These are phyloP conservation scores for Fusarium falciforme DNA, from an alignment of 2,329 filamentous ascomycete genomes.

Conservation along the genomic window DNA sequence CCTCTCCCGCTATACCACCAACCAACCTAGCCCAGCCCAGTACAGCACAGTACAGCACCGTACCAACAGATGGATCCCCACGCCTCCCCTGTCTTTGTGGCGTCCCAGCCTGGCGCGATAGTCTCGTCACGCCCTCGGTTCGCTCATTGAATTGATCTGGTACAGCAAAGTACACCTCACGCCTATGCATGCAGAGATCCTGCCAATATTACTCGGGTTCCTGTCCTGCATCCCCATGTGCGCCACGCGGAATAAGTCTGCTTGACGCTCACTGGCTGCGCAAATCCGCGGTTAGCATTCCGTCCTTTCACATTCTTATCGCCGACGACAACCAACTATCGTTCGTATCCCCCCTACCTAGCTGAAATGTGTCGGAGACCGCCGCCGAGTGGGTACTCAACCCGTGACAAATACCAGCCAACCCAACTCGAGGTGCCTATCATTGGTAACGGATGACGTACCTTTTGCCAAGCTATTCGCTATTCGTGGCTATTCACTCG, in stretches of 20 bases:
- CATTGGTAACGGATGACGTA: conserved; percentile 7
- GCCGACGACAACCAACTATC: neutral
- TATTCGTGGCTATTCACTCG: conserved; percentile 1
- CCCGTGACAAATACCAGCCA: neutral
- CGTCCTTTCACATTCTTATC: neutral
- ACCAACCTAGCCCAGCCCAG: neutral
- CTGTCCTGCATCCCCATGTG: neutral
- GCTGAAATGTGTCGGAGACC: conserved; percentile 26
- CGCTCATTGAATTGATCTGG: neutral
- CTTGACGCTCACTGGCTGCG: neutral
- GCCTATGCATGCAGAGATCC: conserved; percentile 18
- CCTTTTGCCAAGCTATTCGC: conserved; percentile 25
- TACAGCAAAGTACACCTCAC: neutral
- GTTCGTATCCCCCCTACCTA: neutral
- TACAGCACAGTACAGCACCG: neutral
- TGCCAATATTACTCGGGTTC: neutral
- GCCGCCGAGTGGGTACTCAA: conserved; percentile 14
- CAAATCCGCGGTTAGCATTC: neutral
- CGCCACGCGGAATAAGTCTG: neutral
- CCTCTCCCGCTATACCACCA: neutral
- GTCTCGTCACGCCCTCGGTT: conserved; percentile 17
- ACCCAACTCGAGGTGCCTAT: neutral
- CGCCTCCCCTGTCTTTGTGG: conserved; percentile 25
- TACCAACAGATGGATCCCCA: conserved; percentile 9
- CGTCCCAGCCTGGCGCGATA: conserved; percentile 30